A percentile compares a stretch with the other conserved stretches of the same genome.
These are phyloP conservation scores for Lentinula guzmanii DNA, from an alignment of 768 basidiomycete species.

Conservation along the genomic window DNA sequence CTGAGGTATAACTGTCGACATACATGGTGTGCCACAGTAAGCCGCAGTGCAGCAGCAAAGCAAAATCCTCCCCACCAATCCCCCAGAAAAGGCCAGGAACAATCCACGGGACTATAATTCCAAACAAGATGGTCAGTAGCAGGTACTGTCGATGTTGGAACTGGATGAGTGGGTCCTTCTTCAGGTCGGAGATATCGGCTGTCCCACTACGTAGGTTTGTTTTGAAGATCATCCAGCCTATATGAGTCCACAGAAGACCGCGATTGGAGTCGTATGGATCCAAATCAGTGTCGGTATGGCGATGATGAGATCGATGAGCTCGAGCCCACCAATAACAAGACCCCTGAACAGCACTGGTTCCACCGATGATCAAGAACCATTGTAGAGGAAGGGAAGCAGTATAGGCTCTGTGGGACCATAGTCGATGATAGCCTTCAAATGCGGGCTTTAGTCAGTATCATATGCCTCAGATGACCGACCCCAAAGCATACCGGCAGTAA, in stretches of 20 bases:
- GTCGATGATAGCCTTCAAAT: slow-evolving; percentile 64
- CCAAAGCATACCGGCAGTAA: slow-evolving; percentile 35
- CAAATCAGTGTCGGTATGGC: slow-evolving; percentile 71
- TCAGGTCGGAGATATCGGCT: slow-evolving; percentile 68
- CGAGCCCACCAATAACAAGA: slow-evolving; percentile 87
- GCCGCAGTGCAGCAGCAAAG: slow-evolving; percentile 64
- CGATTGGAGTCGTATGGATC: slow-evolving; percentile 73
- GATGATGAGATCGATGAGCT: slow-evolving; percentile 78
- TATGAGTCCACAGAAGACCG: slow-evolving; percentile 41
- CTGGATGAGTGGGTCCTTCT: slow-evolving; percentile 60
- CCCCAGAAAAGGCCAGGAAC: slow-evolving; percentile 67
- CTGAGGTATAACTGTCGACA: slow-evolving; percentile 21
- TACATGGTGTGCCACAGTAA: slow-evolving; percentile 79
- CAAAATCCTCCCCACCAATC: slow-evolving; percentile 78
- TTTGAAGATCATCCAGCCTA: slow-evolving; percentile 83
- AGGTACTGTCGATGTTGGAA: slow-evolving; percentile 80
- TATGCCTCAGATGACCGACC: slow-evolving; percentile 6
- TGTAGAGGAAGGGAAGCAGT: slow-evolving; percentile 70
- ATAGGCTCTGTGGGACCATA: slow-evolving; percentile 85
- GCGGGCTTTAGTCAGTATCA: neutral
- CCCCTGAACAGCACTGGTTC: slow-evolving; percentile 80
- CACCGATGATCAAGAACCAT: slow-evolving; percentile 63
- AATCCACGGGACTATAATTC: slow-evolving; percentile 60
- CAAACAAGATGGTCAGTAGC: slow-evolving; percentile 54
- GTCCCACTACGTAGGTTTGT: slow-evolving; percentile 65